phyloP scores from a whole-genome alignment of 2,329 filamentous ascomycete genomes.

The Cryphonectria parasitica region DNA sequence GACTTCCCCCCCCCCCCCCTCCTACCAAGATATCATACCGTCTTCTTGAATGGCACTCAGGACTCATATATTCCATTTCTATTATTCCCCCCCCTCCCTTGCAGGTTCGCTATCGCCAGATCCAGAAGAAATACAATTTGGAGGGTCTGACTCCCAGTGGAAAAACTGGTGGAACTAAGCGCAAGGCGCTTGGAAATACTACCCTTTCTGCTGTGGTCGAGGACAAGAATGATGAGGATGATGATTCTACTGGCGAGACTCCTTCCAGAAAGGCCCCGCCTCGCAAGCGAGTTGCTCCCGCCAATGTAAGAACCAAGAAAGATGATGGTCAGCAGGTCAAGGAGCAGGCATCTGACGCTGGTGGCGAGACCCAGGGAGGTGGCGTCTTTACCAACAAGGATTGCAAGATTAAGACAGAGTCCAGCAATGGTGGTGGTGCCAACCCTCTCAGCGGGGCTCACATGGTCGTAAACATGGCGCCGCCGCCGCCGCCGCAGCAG shows the following conservation, averaged over 20 bases:
- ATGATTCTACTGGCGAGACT: conserved; percentile 6
- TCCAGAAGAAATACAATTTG: conserved; percentile 20
- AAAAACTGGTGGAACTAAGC: not conserved
- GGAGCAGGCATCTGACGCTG: not conserved
- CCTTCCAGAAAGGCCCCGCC: conserved; percentile 2
- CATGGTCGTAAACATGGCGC: not conserved
- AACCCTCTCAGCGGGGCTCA: not conserved
- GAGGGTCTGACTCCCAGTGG: not conserved
- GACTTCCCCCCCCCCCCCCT: not conserved
- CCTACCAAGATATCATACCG: not conserved
- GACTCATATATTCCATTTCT: not conserved
- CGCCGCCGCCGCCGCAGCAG: not conserved
- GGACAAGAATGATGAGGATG: not conserved
- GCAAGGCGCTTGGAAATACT: conserved; percentile 1
- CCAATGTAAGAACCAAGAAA: not conserved
- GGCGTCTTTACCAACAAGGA: not conserved
- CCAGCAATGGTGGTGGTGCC: not conserved
- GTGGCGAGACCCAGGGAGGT: not conserved
- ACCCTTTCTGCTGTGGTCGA: not conserved
- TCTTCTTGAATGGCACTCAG: not conserved
- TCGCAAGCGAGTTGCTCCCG: conserved; percentile 11
- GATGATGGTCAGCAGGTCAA: not conserved
- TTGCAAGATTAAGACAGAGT: not conserved
- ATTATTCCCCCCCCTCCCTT: no score
- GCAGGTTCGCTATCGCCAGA: conserved; percentile 26